Evolutionary conservation across 164 flowering plant genomes (phyloP).

Genomic region (Sedum album): DNA sequence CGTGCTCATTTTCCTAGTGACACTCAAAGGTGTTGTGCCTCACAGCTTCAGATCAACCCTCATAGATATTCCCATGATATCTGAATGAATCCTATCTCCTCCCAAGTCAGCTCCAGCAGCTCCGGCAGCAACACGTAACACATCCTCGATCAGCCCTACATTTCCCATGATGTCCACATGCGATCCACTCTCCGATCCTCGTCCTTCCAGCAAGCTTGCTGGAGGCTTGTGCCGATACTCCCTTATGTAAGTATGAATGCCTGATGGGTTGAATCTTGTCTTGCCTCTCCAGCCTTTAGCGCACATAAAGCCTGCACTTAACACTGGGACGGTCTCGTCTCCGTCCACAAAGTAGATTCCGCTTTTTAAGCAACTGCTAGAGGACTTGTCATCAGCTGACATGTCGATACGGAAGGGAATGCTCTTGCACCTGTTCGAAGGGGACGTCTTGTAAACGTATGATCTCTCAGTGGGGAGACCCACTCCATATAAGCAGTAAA

Average conservation of each 20-base stretch:
- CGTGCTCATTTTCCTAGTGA: not conserved
- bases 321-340: slow-evolving; percentile 58
- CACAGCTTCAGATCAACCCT: slow-evolving; percentile 6
- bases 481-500: slow-evolving; percentile 55
- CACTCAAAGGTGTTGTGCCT: not conserved
- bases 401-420: slow-evolving; percentile 64
- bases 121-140: slow-evolving; percentile 63
- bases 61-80: slow-evolving; percentile 45
- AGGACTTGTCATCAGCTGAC: slow-evolving; percentile 33
- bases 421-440: slow-evolving; percentile 41
- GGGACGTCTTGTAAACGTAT: slow-evolving; percentile 52
- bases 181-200: slow-evolving; percentile 57
- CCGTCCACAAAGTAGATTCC: slow-evolving; percentile 66
- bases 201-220: slow-evolving; percentile 45
- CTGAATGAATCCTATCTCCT: slow-evolving; percentile 56
- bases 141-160: slow-evolving; percentile 62
- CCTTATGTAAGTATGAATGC: slow-evolving; percentile 39
- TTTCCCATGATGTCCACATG: slow-evolving; percentile 84
- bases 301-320: slow-evolving; percentile 79
- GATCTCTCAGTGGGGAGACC: slow-evolving; percentile 79
- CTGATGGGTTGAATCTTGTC: slow-evolving; percentile 70
- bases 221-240: slow-evolving; percentile 67
- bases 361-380: slow-evolving; percentile 33
- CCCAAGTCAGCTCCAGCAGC: slow-evolving; percentile 48
- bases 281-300: slow-evolving; percentile 71